Evolutionary conservation across 2,329 filamentous ascomycete genomes (phyloP), one percentile per base, ranked within the genome.

Genomic region (Calonectria pauciramosa): DNA sequence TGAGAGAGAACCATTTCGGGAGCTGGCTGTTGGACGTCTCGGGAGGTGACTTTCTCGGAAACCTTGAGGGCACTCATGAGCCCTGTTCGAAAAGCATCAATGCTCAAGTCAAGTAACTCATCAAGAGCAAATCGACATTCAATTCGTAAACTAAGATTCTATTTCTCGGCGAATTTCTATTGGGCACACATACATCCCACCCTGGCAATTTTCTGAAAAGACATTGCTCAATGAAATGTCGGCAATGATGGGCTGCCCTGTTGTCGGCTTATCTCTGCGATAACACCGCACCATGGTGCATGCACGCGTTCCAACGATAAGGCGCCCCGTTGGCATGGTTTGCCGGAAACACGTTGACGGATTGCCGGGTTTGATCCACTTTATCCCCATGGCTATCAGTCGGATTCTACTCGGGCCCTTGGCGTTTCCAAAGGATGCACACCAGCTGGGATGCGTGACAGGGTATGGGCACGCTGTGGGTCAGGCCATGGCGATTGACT

Each of bases 321-420:
- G 63, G 68, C 54, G 52, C 38, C 26, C 14, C 49, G 6, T 36
- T 32, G 30, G 52, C 52, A 54, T 54, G 44, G 44, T 16, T 38
- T 68, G 70, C 70, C 70, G 60, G 47, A 34, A 34, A 30, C 63
- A 23, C 41, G 60, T 65, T 52, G 66, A 49, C 41, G 32, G 63
- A 23, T 60, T 67, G 70, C 70, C 70, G 70, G 41, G 32, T 2
- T 10, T 59, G 56, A 34, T 54, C 44, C 52, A 36, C 41, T 14
- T 18, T 7, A 41, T 26, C 32, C 38, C 20, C n/a, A 5, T 52
- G 54, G 59, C 54, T 72, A 72, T 72, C 70, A 63, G 34, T 16
- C 20, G 52, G 28, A 2, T 41, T 63, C 34, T 38, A 20, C 26
- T n/a, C 14, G 32, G 3, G 6, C 23, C 44, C 60, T 72, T 59